Conservation (phyloP, 2,329 filamentous ascomycete genomes). For the Ustilaginoidea virens region DNA sequence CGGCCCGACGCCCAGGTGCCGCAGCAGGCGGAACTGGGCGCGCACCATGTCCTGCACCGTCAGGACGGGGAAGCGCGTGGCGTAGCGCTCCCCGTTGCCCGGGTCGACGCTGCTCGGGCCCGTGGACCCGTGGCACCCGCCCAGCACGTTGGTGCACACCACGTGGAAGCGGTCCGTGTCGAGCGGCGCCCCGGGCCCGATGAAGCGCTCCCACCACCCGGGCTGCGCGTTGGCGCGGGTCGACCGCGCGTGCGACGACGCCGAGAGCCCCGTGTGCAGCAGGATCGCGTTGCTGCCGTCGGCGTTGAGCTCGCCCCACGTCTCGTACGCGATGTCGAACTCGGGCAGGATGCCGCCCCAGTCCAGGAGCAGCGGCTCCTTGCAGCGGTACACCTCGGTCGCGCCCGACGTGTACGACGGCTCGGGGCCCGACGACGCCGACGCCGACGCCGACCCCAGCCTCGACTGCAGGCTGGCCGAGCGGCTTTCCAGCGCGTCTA, state of each 20-base stretch:
- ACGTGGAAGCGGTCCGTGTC: slow-evolving; percentile 88
- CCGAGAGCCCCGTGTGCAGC: slow-evolving; percentile 84
- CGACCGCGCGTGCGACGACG: slow-evolving; percentile 93
- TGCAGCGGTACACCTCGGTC: slow-evolving; percentile 63
- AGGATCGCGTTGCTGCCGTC: slow-evolving; percentile 81
- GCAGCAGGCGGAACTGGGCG: slow-evolving; percentile 81
- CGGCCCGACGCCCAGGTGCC: slow-evolving; percentile 58
- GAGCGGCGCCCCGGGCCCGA: slow-evolving; percentile 69
- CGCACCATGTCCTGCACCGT: slow-evolving; percentile 97
- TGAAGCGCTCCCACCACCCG: slow-evolving; percentile 99
- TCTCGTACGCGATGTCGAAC: slow-evolving; percentile 85
- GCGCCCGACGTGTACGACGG: slow-evolving; percentile 85
- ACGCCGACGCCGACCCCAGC: slow-evolving; percentile 7
- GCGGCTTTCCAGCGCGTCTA: slow-evolving; percentile 67
- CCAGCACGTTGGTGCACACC: slow-evolving; percentile 93
- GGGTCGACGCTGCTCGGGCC: slow-evolving; percentile 82
- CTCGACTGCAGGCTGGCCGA: slow-evolving; percentile 46
- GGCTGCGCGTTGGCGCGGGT: slow-evolving; percentile 75
- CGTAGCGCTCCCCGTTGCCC: slow-evolving; percentile 74
- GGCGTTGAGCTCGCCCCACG: slow-evolving; percentile 70
- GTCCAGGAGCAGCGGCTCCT: slow-evolving; percentile 66
- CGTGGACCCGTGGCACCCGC: slow-evolving; percentile 90
- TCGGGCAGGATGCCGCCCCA: slow-evolving; percentile 88
- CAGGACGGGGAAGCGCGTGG: slow-evolving; percentile 86
- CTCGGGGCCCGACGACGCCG: slow-evolving; percentile 66